Conservation (phyloP, 805 yeast genomes). For the Candida ficus region DNA sequence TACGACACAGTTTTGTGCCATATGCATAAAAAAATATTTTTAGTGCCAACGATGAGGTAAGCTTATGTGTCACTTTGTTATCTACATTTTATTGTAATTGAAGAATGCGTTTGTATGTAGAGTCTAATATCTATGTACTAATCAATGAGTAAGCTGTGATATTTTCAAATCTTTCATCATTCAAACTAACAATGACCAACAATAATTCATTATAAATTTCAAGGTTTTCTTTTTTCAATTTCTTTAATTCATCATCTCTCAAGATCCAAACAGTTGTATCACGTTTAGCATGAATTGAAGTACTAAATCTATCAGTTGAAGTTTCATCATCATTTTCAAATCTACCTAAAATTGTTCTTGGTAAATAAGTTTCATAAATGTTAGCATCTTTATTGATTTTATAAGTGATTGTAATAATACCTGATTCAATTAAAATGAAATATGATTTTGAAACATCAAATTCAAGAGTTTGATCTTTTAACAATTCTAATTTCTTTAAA, state of each 20-base stretch:
- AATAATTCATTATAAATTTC: slow-evolving; percentile 60
- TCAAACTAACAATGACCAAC: slow-evolving; percentile 53
- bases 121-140: slow-evolving; percentile 31
- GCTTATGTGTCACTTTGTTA: too few species aligned
- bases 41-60: too few species aligned
- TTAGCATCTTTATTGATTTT: slow-evolving; percentile 31
- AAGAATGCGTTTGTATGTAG: too few species aligned
- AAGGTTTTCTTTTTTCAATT: slow-evolving; percentile 43
- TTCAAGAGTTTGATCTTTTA: slow-evolving; percentile 50
- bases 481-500: slow-evolving; percentile 45
- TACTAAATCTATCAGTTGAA: slow-evolving; percentile 36
- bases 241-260: slow-evolving; percentile 38
- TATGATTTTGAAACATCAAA: slow-evolving; percentile 25
- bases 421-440: slow-evolving; percentile 55
- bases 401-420: slow-evolving; percentile 47
- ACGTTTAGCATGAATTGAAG: slow-evolving; percentile 49
- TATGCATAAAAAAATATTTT: too few species aligned
- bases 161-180: slow-evolving; percentile 68
- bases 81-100: too few species aligned
- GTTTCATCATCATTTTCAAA: slow-evolving; percentile 21
- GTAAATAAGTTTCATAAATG: slow-evolving; percentile 43
- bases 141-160: slow-evolving; percentile 73
- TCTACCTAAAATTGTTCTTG: slow-evolving; percentile 52
- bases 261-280: slow-evolving; percentile 70
- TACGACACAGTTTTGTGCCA: too few species aligned